Conservation (phyloP, 139 green algal species). For the Asterochloris sp. region DNA sequence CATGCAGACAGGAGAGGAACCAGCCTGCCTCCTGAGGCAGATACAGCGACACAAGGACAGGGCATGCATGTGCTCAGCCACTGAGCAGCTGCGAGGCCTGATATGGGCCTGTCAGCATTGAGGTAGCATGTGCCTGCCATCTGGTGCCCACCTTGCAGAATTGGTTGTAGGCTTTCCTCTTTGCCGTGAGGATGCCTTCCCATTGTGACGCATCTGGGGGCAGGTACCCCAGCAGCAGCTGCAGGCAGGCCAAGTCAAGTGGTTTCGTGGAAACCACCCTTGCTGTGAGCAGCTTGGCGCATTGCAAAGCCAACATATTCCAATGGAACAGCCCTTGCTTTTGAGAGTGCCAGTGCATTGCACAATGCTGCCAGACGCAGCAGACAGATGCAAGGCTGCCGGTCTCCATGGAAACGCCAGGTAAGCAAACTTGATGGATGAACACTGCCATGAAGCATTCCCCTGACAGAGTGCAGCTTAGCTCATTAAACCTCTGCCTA, state of each 20-base stretch:
- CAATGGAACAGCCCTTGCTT: too few species aligned
- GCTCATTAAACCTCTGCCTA: slow-evolving; percentile 18
- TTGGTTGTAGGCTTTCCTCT: slow-evolving; percentile 71
- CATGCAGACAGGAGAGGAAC: background rate
- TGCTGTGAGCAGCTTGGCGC: background rate
- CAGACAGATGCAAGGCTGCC: too few species aligned
- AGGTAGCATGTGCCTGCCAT: background rate
- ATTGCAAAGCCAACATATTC: background rate
- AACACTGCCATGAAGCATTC: background rate
- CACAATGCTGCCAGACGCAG: too few species aligned
- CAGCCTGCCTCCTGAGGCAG: background rate
- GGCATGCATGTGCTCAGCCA: background rate
- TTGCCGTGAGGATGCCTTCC: slow-evolving; percentile 48
- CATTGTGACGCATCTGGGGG: slow-evolving; percentile 63
- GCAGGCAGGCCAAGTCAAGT: background rate
- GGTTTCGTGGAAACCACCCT: background rate
- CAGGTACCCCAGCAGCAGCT: slow-evolving; percentile 85
- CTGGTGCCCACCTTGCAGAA: slow-evolving; percentile 68
- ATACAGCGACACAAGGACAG: background rate
- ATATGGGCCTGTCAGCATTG: too few species aligned
- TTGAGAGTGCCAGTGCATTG: too few species aligned
- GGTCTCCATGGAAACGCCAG: too few species aligned
- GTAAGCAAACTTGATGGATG: background rate
- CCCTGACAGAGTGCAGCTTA: background rate
- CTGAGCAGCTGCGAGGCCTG: too few species aligned